Conservation (phyloP, 441 rosid genomes). For the Syzygium syzygioides region DNA sequence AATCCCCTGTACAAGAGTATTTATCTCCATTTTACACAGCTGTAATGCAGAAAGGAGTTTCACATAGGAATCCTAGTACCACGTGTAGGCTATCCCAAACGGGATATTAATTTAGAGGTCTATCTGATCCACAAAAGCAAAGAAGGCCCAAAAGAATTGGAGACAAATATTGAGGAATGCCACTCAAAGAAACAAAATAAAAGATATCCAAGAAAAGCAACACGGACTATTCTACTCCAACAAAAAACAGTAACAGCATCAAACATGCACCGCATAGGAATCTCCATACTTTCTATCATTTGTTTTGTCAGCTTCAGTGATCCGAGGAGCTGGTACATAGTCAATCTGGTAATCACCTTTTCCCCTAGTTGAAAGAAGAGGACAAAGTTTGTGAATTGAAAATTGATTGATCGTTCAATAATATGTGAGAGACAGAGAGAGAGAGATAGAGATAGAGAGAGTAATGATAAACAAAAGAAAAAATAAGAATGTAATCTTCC, state of each 20-base stretch:
- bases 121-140: not conserved
- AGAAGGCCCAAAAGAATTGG: not conserved
- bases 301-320: constrained; percentile 79
- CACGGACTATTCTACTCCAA: not conserved
- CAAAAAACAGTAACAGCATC: not conserved
- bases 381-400: not conserved
- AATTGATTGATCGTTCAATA: not conserved
- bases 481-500: not conserved
- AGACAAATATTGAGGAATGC: not conserved
- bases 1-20: not conserved
- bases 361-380: constrained; percentile 41
- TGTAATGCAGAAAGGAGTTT: not conserved
- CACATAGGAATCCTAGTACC: not conserved
- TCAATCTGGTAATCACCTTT: constrained; percentile 92
- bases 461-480: constrained; percentile 6
- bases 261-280: not conserved
- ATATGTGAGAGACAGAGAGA: not conserved
- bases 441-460: not conserved
- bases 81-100: not conserved
- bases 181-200: not conserved
- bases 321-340: constrained; percentile 81
- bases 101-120: not conserved
- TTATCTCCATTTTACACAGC: not conserved
- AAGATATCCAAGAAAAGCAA: not conserved
- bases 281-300: constrained; percentile 64